Evolutionary conservation across 768 basidiomycete genomes (phyloP), one percentile per base, ranked within the genome.

Genomic region (Clathrus columnatus): DNA sequence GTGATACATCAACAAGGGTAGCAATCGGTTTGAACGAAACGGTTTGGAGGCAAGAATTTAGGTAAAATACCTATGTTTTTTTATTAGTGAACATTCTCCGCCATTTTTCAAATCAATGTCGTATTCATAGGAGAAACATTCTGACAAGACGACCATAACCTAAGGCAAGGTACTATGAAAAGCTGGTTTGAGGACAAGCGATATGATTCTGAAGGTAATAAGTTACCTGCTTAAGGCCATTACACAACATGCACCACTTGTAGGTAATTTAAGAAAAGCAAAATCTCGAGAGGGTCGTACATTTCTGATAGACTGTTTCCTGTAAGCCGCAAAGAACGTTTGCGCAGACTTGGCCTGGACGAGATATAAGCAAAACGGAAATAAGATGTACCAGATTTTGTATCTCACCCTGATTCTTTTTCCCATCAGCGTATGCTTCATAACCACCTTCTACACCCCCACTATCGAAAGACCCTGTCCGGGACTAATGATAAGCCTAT

Each of bases 211-310:
- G 32, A 5, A 46, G 54, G 28, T 11, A 47, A n/a, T 29, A 7
- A 78, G 85, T 64, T 65, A 94, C 92, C 86, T 83, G 66, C 85
- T 89, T 54, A 98, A 69, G 0, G 91, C 95, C 43, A 96, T 92
- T 14, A 94, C 83, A 63, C 87, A 92, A 57, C 90, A 76, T 10
- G 84, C 82, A 2, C 91, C 85, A 58, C 80, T 72, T 5, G 83
- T 78, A 50, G 93, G 91, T 21, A 99, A 69, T 64, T 89, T 83
- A 56, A 95, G 71, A 67, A 80, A 94, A 0, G 95, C 96, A 65
- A 98, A 98, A 65, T 96, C 95, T 6, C 95, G 75, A 30, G 90
- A 78, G 96, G 96, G 62, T 98, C 96, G 93, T 93, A 99, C 72
- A 98, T 83, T 67, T 96, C 95, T 18, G 92, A 90, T 46, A 98